phyloP scores from a whole-genome alignment of 225 moss, liverwort and hornwort genomes.

The Rhytidiadelphus loreus region DNA sequence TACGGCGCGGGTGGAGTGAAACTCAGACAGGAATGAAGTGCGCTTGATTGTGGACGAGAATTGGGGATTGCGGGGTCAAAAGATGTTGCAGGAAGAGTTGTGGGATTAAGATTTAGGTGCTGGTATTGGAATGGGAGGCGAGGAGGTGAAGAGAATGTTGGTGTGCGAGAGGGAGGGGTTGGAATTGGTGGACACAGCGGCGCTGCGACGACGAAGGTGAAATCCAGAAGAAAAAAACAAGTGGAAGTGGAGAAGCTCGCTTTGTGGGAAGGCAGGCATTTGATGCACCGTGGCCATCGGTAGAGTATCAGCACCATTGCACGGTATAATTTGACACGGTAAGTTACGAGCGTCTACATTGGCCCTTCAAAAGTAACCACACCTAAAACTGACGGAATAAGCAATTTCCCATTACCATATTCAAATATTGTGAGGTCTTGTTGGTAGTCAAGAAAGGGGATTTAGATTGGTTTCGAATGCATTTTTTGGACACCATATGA shows the following conservation, averaged over 20 bases:
- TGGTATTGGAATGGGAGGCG: not conserved
- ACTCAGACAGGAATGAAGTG: not conserved
- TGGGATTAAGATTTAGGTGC: not conserved
- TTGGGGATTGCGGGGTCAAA: not conserved
- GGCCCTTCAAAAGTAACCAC: not conserved
- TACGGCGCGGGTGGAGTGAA: not conserved
- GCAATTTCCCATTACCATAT: not conserved
- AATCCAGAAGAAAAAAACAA: not conserved
- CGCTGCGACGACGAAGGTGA: not conserved
- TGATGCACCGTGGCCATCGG: not conserved
- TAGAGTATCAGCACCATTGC: not conserved
- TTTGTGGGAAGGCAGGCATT: too few relatives aligned
- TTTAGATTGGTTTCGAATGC: accelerated
- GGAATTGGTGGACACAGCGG: not conserved
- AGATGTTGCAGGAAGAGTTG: not conserved
- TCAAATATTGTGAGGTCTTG: not conserved
- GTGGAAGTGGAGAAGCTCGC: not conserved
- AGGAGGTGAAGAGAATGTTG: not conserved
- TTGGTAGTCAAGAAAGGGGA: not conserved
- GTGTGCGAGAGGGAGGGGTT: not conserved
- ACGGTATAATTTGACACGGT: not conserved
- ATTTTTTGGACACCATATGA: not conserved
- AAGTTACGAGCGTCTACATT: not conserved
- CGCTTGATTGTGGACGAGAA: not conserved
- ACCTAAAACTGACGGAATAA: not conserved